A percentile compares a stretch with the other conserved stretches of the same genome.
Conservation (phyloP, 345 rosid species). For the Hevea brasiliensis region DNA sequence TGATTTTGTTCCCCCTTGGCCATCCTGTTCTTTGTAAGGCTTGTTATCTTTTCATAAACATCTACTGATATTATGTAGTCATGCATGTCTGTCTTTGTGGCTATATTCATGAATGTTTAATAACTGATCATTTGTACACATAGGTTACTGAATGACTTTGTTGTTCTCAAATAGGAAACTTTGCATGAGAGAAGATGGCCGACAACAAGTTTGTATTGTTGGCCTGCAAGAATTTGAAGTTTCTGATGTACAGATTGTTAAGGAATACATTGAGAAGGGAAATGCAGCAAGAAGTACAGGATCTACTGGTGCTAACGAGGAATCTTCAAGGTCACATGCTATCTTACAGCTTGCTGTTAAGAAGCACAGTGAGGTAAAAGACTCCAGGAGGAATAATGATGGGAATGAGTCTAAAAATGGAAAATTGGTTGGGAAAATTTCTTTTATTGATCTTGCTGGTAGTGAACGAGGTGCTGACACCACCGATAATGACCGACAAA, state of each 20-base stretch:
- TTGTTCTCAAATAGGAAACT: conserved; percentile 63
- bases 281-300: conserved; percentile 95
- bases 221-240: conserved; percentile 98
- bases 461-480: conserved; percentile 99
- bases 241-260: conserved; percentile 89
- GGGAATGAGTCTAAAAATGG: conserved; percentile 67
- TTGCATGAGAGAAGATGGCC: conserved; percentile 98
- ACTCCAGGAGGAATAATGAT: conserved; percentile 73
- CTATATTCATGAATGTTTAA: conserved; percentile 11
- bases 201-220: conserved; percentile 97
- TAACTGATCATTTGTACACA: not conserved
- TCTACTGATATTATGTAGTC: not conserved
- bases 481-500: conserved; percentile 96
- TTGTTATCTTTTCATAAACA: not conserved
- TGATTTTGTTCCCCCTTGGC: not conserved
- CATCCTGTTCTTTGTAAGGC: not conserved
- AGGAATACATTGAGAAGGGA: conserved; percentile 90
- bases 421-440: conserved; percentile 90
- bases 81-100: not conserved
- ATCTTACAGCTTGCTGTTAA: conserved; percentile 89
- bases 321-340: conserved; percentile 99
- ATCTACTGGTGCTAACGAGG: conserved; percentile 98
- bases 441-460: conserved; percentile 99
- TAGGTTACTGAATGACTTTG: conserved; percentile 17
- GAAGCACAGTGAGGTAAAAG: conserved; percentile 84